phyloP scores from a whole-genome alignment of 495 filamentous ascomycete genomes.

The Xylaria sp. region DNA sequence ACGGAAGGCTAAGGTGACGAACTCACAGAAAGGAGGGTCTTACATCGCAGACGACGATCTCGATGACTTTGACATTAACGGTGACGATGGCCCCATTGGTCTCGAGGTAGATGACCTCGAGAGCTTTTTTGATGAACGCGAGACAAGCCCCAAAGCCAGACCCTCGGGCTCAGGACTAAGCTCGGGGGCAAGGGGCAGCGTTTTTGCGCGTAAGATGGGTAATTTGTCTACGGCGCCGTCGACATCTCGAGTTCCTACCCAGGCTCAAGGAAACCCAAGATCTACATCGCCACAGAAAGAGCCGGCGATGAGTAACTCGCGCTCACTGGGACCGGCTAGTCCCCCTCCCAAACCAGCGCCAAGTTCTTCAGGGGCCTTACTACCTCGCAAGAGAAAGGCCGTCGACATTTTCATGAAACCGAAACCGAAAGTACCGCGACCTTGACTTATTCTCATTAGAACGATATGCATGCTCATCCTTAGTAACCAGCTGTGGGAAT shows the following conservation, averaged over 20 bases:
- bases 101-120: constrained; percentile 31
- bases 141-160: not conserved
- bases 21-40: constrained; percentile 19
- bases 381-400: constrained; percentile 40
- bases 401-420: constrained; percentile 46
- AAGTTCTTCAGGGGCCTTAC: constrained; percentile 1
- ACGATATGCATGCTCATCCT: not conserved
- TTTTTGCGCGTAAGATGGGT: constrained; percentile 18
- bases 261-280: constrained; percentile 2
- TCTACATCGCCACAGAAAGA: not conserved
- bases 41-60: constrained; percentile 34
- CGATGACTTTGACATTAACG: constrained; percentile 26
- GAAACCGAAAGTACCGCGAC: constrained; percentile 34
- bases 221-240: not conserved
- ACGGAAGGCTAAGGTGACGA: constrained; percentile 28
- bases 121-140: constrained; percentile 8
- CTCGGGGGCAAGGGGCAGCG: not conserved
- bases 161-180: not conserved
- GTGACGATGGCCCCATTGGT: constrained; percentile 12
- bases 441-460: constrained; percentile 10
- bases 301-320: not conserved
- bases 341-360: not conserved
- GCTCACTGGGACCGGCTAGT: constrained; percentile 5
- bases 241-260: not conserved
- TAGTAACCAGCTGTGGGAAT: not conserved